These are phyloP conservation scores for Orbilia blumenaviensis DNA, from an alignment of 2,329 filamentous ascomycete species.

Conservation along the genomic window DNA sequence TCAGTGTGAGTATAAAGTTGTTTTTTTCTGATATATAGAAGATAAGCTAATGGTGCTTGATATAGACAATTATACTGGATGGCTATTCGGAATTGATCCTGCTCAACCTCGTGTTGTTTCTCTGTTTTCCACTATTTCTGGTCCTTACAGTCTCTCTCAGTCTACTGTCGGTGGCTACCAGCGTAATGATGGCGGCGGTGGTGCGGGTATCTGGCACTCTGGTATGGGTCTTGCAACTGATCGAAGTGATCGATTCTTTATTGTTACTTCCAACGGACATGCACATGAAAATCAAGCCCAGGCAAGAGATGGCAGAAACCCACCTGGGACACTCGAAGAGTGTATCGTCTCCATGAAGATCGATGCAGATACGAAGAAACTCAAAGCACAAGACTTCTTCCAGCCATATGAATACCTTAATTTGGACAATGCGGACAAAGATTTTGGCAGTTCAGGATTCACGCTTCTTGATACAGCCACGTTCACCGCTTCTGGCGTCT, in stretches of 20 bases:
- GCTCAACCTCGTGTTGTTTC: conserved; percentile 60
- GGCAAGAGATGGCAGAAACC: conserved; percentile 37
- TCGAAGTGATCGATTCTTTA: conserved; percentile 54
- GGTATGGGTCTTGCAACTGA: conserved; percentile 53
- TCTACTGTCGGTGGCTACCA: conserved; percentile 57
- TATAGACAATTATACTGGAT: conserved; percentile 59
- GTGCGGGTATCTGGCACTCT: conserved; percentile 48
- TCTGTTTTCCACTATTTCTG: conserved; percentile 63
- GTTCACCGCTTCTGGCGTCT: conserved; percentile 58
- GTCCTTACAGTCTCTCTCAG: conserved; percentile 60
- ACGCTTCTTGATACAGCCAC: conserved; percentile 63
- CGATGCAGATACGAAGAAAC: conserved; percentile 61
- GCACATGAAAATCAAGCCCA: conserved; percentile 30
- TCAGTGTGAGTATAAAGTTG: conserved; percentile 17
- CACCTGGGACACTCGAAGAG: conserved; percentile 41
- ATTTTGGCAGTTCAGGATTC: conserved; percentile 64
- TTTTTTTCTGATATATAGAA: conserved; percentile 55
- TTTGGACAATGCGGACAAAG: conserved; percentile 56
- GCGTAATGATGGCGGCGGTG: conserved; percentile 52
- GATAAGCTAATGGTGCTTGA: conserved; percentile 53
- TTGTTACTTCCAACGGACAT: conserved; percentile 59
- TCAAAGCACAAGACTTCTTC: conserved; percentile 66
- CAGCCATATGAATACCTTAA: conserved; percentile 64
- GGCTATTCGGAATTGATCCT: conserved; percentile 66
- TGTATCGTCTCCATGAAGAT: conserved; percentile 61